Base-by-base conservation (phyloP, 805 yeast species). In the Zygosaccharomyces siamensis region DNA sequence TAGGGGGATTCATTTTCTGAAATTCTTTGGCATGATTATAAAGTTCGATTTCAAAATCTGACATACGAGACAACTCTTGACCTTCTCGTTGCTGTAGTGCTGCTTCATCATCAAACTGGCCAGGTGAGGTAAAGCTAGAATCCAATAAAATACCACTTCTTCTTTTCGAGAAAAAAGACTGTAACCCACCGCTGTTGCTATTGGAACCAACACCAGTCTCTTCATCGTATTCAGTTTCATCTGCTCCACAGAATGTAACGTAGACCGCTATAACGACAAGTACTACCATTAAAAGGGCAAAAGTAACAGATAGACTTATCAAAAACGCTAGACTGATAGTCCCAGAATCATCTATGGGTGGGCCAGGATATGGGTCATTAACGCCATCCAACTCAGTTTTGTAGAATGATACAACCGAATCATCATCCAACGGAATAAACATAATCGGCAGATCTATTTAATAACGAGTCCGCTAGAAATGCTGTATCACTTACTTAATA, bases 231-330 rank as follows among this genome's bases (percentile, higher is more conserved):
- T 62, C 68, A 5, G 59, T 51, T 43, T 66, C 69, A 48, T 65
- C 69, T 7, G 54, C 56, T 18, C 62, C 56, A 51, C 67, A 64
- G 45, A 65, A 66, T 21, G 69, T 63, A 26, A 66, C 62, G 47
- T 66, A 66, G 6, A 62, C 54, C 1, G 67, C 68, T 27, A 61
- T 56, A n/a, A 64, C 43, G 11, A 66, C 50, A 18, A 66, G 37
- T 28, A 65, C 45, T 5, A 65, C 56, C 68, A 66, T 63, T 30
- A 66, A 45, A 6, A 65, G 52, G 4, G 67, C 69, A 50, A 66
- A 65, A 4, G 69, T 66, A 3, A 66, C 66, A 0, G 69, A 63
- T 28, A 66, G 39, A 45, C 69, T 63, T 46, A 66, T 64, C 36
- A 66, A 49, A 52, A 66, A 66, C 12, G 64, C 68, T 14, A 66